Percentiles rank a stretch among this genome's conserved stretches.
These are phyloP conservation scores for Rubroboletus pulcherrimus DNA, from an alignment of 768 basidiomycete genomes.

Conservation along the genomic window DNA sequence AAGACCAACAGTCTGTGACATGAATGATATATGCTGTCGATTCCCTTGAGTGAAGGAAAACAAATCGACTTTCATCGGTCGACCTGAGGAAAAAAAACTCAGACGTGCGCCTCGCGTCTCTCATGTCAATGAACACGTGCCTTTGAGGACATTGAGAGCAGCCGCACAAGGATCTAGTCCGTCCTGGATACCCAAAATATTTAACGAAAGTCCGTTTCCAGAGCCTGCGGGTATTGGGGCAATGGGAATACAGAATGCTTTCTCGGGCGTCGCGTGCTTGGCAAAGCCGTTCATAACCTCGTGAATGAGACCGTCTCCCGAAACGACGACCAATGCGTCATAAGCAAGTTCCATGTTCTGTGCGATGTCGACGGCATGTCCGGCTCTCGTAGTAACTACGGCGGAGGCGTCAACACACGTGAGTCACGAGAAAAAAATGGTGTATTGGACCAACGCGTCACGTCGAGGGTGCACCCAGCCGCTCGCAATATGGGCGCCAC, in stretches of 20 bases:
- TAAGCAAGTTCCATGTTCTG: conserved; percentile 54
- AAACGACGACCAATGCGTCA: conserved; percentile 72
- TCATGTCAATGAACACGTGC: conserved; percentile 20
- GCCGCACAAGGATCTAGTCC: conserved; percentile 72
- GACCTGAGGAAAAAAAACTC: conserved; percentile 41
- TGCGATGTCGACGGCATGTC: conserved; percentile 66
- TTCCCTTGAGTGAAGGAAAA: conserved; percentile 71
- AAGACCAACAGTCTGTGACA: conserved; percentile 78
- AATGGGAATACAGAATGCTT: conserved; percentile 65
- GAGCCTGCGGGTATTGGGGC: conserved; percentile 81
- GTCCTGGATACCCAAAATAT: conserved; percentile 64
- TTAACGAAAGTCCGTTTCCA: conserved; percentile 73
- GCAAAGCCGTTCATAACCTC: conserved; percentile 84
- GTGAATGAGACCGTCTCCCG: conserved; percentile 81
- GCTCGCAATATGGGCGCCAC: conserved; percentile 72
- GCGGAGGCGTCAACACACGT: background rate
- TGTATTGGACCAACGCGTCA: conserved; percentile 48
- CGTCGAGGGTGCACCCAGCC: conserved; percentile 59
- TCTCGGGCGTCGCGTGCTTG: conserved; percentile 52
- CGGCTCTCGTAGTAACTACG: conserved; percentile 57
- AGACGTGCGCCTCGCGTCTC: background rate
- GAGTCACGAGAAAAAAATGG: background rate
- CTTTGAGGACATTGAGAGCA: conserved; percentile 78
- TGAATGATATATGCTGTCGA: conserved; percentile 67
- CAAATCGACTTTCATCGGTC: conserved; percentile 70